phyloP scores from a whole-genome alignment of 805 yeast genomes.

The Saccharomycodes ludwigii region DNA sequence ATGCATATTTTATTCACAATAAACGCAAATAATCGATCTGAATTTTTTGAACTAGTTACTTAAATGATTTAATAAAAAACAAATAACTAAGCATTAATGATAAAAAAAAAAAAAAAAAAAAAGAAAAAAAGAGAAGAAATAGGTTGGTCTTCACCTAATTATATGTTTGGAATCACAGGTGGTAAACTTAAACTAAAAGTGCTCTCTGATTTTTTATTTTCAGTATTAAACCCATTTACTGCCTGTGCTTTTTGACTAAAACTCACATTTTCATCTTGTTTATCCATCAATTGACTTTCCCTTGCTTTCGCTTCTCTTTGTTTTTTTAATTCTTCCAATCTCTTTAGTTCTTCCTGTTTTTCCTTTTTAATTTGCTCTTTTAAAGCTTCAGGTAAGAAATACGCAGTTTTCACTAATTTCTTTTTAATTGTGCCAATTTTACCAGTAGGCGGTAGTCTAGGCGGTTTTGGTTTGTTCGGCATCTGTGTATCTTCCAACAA shows the following conservation, averaged over 20 bases:
- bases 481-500: constrained; percentile 75
- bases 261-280: not conserved
- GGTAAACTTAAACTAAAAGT: constrained; percentile 16
- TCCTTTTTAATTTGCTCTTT: constrained; percentile 5
- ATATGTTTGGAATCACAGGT: constrained; percentile 1
- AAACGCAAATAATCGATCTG: too few relatives aligned
- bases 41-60: too few relatives aligned
- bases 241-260: too few relatives aligned
- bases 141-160: constrained; percentile 3
- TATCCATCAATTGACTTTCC: not conserved
- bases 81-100: too few relatives aligned
- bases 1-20: too few relatives aligned
- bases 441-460: constrained; percentile 86
- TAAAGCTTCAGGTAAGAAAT: constrained; percentile 33
- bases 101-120: too few relatives aligned
- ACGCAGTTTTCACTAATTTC: constrained; percentile 41
- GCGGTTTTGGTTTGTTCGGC: constrained; percentile 60
- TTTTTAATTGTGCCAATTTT: constrained; percentile 63
- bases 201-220: not conserved
- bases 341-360: not conserved
- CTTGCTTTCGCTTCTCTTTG: not conserved
- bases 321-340: not conserved
- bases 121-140: too few relatives aligned
- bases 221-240: not conserved
- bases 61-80: too few relatives aligned